Conservation (phyloP, 2,329 filamentous ascomycete species). For the Aspergillus jensenii region DNA sequence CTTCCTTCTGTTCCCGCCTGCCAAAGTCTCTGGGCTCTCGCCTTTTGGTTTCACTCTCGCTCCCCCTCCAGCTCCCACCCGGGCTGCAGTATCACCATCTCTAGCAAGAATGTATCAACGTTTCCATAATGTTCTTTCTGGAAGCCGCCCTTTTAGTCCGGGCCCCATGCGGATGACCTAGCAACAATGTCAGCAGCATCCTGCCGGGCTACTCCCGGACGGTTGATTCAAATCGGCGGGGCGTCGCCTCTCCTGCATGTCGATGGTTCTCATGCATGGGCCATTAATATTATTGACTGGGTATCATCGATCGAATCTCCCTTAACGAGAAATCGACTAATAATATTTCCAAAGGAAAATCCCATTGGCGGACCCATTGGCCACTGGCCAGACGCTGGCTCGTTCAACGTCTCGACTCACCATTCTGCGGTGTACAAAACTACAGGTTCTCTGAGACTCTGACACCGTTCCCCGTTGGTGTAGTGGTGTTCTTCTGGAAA, state of each 20-base stretch:
- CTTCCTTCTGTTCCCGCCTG: conserved; percentile 12
- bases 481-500: background rate
- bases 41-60: no score
- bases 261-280: conserved; percentile 25
- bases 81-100: no score
- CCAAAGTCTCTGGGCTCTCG: conserved; percentile 1
- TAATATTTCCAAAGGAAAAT: conserved; percentile 8
- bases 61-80: no score
- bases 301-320: conserved; percentile 12
- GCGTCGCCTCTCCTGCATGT: conserved; percentile 23
- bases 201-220: conserved; percentile 20
- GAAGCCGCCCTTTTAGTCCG: background rate
- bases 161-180: background rate
- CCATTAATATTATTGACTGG: conserved; percentile 19
- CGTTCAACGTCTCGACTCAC: conserved; percentile 6
- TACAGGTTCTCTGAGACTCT: background rate
- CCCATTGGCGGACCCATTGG: conserved; percentile 9
- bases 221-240: conserved; percentile 28
- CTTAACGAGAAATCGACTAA: conserved; percentile 13
- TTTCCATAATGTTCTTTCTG: background rate
- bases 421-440: background rate
- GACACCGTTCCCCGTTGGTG: background rate
- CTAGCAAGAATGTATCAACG: background rate
- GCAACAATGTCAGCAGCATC: conserved; percentile 16
- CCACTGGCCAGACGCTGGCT: conserved; percentile 14